Base-by-base conservation (phyloP, 2,329 filamentous ascomycete species). In the Pyrenochaeta sp. region DNA sequence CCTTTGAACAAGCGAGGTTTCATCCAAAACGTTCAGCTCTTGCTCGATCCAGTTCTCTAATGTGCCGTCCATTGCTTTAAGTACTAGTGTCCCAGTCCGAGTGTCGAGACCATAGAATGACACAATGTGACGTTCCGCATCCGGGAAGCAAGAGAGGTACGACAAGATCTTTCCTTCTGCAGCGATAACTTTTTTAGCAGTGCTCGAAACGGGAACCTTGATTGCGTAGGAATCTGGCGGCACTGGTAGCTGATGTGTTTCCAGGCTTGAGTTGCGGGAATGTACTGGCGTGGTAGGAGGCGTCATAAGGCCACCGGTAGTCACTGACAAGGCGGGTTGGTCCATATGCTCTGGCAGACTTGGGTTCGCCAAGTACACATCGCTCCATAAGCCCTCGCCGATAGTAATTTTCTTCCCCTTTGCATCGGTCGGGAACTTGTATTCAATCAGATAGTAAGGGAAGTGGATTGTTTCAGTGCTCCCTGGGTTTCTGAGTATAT, bases 331-430 rank as follows among this genome's bases (percentile, higher is more conserved):
- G 12, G 51, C 32, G 10, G 47, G 36, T 40, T 59, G 56, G 24
- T 61, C 45, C 25, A 39, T n/a, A 1, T 52, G 46, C 30, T 65
- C 62, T 1, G 69, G 65, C 8, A 66, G 48, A 39, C 54, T 62
- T 22, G 67, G 73, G 9, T n/a, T 65, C 6, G 73, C 76, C 6
- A 74, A 64, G 57, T 74, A 77, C 0, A 78, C 75, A 62, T 76
- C 68, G 54, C 75, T 77, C 76, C 76, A 78, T 15, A 69, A 61
- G 10, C 76, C 76, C 15, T 64, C 65, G 15, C 76, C 76, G 12
- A 78, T 68, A 2, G 62, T 64, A 37, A 64, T 72, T 55, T 68
- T 74, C 22, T 63, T 64, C 4, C 65, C 67, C 12, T 72, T 63
- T 4, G 64, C 61, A 42, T 70, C 63, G 10, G 49, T 58, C 8